Base-by-base conservation (phyloP, 2,329 filamentous ascomycete genomes). In the Trichoderma semiorbis region DNA sequence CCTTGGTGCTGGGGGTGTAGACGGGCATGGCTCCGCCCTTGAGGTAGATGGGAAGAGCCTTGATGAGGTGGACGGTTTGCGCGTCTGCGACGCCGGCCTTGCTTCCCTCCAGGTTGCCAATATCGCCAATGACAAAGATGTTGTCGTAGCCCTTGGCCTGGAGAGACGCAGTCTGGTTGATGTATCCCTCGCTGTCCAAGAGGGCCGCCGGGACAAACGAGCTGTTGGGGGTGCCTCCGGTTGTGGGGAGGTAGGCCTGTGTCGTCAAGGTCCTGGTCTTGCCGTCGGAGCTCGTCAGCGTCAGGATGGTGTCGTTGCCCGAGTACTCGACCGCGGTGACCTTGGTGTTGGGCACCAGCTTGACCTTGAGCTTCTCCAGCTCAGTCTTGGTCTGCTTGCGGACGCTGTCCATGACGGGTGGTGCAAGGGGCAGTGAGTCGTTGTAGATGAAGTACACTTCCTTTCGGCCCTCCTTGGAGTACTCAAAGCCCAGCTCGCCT, bases 401-500 rank as follows among this genome's bases (percentile, higher is more conserved):
- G 7, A 86, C 82, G 73, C 75, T 79, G 18, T 80, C 78, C 43
- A 79, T 78, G 43, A 78, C 72, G 3, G 77, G 74, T 3, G 78
- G 61, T 24, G 77, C 69, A 28, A 86, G 78, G 1, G 86, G 85
- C 7, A 85, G 78, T 0, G 77, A 74, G 7, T 80, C 78, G 18
- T 77, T 76, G 68, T 82, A 80, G 61, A 87, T 75, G 53, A 87
- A 80, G 65, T 84, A 82, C 68, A 87, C 80, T 39, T 85, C 78
- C 79, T 88, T 88, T 24, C 75, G 77, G 34, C 83, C 81, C 21
- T 78, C 76, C 61, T 80, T 78, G 3, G 81, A 81, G 75, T 85
- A 88, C 74, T 83, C 82, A 21, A 81, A 81, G 10, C 82, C 86
- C 30, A 89, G 82, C 78, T 89, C 87, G 50, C 84, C 87, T 5